These are phyloP conservation scores for Microbotryum saponariae DNA, from an alignment of 1,284 basidiomycete species.

Conservation along the genomic window DNA sequence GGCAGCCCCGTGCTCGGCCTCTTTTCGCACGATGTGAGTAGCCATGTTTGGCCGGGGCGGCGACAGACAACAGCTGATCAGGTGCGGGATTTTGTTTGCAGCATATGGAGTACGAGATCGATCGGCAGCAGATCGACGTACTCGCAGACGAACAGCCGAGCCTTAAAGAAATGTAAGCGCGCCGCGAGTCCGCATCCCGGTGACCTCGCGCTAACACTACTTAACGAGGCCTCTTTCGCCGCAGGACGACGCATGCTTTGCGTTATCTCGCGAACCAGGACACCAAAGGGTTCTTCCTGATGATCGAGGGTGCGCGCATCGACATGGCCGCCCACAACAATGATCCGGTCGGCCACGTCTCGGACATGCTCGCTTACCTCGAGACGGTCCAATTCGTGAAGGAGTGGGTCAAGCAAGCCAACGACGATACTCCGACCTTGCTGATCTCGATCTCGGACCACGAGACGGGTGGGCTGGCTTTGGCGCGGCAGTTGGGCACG, in stretches of 20 bases:
- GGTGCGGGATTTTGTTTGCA: not conserved
- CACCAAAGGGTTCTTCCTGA: conserved; percentile 36
- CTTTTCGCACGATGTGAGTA: conserved; percentile 34
- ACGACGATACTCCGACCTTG: conserved; percentile 37
- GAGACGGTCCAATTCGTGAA: conserved; percentile 39
- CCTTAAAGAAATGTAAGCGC: conserved; percentile 21
- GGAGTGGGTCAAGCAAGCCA: conserved; percentile 37
- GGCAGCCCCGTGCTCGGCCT: conserved; percentile 13
- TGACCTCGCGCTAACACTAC: not conserved
- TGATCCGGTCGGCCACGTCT: conserved; percentile 38
- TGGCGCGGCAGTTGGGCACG: conserved; percentile 40
- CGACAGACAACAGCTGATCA: too few relatives aligned
- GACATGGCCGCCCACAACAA: conserved; percentile 39
- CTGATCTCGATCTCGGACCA: conserved; percentile 43
- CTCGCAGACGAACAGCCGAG: conserved; percentile 24
- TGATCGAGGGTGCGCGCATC: conserved; percentile 39
- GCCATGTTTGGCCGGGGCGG: not conserved
- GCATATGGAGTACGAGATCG: conserved; percentile 39
- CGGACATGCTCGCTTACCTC: conserved; percentile 43
- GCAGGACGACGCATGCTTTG: conserved; percentile 30
- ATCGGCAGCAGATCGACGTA: conserved; percentile 28
- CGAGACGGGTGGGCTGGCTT: conserved; percentile 43
- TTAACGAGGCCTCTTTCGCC: conserved; percentile 8
- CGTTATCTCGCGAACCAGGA: conserved; percentile 24
- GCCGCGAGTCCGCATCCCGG: not conserved